Percentiles rank a stretch among this genome's conserved stretches.
Evolutionary conservation across 345 rosid genomes (phyloP).

Genomic region (Hibiscus syriacus): DNA sequence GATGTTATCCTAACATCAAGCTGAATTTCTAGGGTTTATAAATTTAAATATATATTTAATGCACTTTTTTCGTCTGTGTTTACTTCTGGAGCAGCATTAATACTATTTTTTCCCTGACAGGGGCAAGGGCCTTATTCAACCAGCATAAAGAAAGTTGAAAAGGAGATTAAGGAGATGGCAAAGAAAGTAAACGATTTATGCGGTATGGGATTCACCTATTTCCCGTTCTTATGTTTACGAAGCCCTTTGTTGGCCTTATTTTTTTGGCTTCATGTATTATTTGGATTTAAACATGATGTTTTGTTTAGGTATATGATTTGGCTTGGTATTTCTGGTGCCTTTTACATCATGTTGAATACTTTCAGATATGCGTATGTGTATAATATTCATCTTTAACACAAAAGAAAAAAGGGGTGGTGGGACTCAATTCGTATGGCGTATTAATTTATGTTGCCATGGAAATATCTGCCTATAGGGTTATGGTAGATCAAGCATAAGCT

Average conservation of each 20-base stretch:
- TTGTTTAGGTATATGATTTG: background rate
- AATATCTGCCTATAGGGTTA: background rate
- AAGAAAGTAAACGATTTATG: constrained; percentile 84
- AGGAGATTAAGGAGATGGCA: constrained; percentile 85
- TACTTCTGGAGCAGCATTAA: background rate
- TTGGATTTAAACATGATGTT: background rate
- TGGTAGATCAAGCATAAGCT: background rate
- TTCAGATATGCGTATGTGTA: too few relatives aligned
- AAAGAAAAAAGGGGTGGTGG: too few relatives aligned
- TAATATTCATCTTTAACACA: too few relatives aligned
- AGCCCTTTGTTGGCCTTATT: background rate
- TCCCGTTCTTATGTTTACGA: background rate
- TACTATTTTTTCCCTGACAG: constrained; percentile 16
- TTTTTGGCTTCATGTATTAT: background rate
- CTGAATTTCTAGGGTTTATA: background rate
- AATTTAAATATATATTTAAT: background rate
- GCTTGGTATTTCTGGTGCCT: background rate
- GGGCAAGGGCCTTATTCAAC: constrained; percentile 95
- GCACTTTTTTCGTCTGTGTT: background rate
- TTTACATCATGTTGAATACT: background rate
- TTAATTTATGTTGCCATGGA: background rate
- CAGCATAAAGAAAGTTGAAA: constrained; percentile 80
- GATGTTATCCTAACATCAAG: background rate
- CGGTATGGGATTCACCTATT: constrained; percentile 34
- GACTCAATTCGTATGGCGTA: background rate